Evolutionary conservation across 768 basidiomycete genomes (phyloP), one percentile per base, ranked within the genome.

Genomic region (Dentipellis sp.): DNA sequence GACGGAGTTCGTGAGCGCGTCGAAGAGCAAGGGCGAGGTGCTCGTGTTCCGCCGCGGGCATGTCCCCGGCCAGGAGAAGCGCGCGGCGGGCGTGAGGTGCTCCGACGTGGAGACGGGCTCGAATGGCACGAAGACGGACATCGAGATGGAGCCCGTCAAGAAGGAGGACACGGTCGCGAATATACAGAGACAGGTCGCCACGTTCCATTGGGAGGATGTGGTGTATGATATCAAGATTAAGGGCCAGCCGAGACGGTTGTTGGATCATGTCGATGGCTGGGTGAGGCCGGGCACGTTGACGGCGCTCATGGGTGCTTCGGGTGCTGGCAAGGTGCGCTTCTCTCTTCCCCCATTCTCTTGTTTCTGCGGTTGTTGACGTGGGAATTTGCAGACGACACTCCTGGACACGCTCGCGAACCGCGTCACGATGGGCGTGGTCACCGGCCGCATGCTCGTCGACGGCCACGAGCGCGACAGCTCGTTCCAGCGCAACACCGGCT

Each of bases 241-340:
- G 3, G 79, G 78, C 9, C 58, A 65, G 6, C 58, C 74, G 17
- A 73, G 71, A 9, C 77, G 80, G 38, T 73, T 93, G 8, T 76
- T 93, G 38, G 82, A 92, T 62, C 82, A 90, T 61, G 82, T 93
- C 12, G 79, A 76, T 57, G 91, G 91, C 0, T 92, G 83, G 65
- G 87, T 91, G 47, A 87, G 85, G 62, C 92, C 92, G 9, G 92
- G 91, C 1, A 90, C 84, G 16, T 68, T 93, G 6, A 62, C 61
- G 0, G 87, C 86, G 54, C 76, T 83, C 63, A 92, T 86, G 90
- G 91, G 77, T 54, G 83, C 70, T 69, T 80, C 66, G 46, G 76
- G 71, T 53, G 80, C 70, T 57, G 83, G 77, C 61, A 80, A 69
- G 66, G 73, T 71, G 35, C 14, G 66, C 39, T 21, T 55, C 23